Conservation (phyloP, 225 moss, liverwort and hornwort species). For the Ulota crispa region DNA sequence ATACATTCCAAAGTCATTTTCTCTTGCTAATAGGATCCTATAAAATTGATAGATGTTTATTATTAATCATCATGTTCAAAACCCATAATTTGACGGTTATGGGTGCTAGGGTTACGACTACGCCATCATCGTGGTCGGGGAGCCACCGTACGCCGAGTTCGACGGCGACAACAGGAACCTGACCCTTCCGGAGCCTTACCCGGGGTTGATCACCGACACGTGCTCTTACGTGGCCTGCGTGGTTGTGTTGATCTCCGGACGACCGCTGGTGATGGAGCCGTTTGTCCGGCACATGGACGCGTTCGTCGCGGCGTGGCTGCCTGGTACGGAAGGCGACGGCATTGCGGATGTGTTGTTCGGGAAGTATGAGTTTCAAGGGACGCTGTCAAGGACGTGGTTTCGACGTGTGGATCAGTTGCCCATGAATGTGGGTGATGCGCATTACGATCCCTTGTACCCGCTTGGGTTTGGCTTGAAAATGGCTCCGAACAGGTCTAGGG, state of each 20-base stretch:
- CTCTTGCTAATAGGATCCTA: too few species aligned
- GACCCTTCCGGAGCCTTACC: slow-evolving; percentile 53
- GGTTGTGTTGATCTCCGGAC: slow-evolving; percentile 66
- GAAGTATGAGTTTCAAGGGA: slow-evolving; percentile 66
- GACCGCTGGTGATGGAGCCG: slow-evolving; percentile 67
- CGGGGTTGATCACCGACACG: slow-evolving; percentile 51
- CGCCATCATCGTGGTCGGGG: slow-evolving; percentile 82
- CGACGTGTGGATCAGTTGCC: slow-evolving; percentile 71
- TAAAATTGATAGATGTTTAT: too few species aligned
- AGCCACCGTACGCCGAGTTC: slow-evolving; percentile 70
- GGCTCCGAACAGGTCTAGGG: not conserved
- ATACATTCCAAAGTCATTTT: too few species aligned
- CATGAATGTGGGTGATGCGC: slow-evolving; percentile 77
- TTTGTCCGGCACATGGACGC: slow-evolving; percentile 51
- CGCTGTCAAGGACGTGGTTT: slow-evolving; percentile 79
- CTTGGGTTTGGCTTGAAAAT: slow-evolving; percentile 74
- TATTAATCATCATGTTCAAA: too few species aligned
- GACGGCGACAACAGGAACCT: slow-evolving; percentile 73
- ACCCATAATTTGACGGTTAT: too few species aligned
- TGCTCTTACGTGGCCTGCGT: slow-evolving; percentile 58
- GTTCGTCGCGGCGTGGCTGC: slow-evolving; percentile 89
- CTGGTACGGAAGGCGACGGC: slow-evolving; percentile 73
- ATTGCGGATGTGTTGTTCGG: slow-evolving; percentile 69
- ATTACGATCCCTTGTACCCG: slow-evolving; percentile 78
- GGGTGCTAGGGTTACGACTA: slow-evolving; percentile 33